These are phyloP conservation scores for Penicillium sp. DNA, from an alignment of 2,329 filamentous ascomycete species.

Conservation along the genomic window DNA sequence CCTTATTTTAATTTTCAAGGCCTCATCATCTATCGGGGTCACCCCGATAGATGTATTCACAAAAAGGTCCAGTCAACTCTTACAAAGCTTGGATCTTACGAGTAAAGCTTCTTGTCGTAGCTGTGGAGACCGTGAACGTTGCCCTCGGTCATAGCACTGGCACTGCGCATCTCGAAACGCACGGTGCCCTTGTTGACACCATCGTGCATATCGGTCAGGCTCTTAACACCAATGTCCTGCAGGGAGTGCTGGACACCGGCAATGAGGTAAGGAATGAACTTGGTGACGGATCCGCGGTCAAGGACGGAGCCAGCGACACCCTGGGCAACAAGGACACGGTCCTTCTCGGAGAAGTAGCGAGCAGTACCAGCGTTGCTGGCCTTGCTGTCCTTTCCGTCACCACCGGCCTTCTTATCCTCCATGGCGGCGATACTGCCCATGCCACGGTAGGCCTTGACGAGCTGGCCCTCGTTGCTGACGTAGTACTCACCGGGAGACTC, in stretches of 20 bases:
- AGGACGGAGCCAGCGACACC: constrained; percentile 76
- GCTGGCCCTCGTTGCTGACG: constrained; percentile 91
- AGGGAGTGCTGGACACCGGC: constrained; percentile 96
- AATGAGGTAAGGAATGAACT: constrained; percentile 93
- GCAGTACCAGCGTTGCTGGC: constrained; percentile 87
- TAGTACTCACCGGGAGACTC: constrained; percentile 97
- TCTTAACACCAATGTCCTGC: constrained; percentile 89
- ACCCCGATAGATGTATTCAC: constrained; percentile 26
- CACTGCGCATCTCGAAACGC: constrained; percentile 90
- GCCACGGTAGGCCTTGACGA: constrained; percentile 98
- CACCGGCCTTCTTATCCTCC: constrained; percentile 96
- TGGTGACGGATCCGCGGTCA: constrained; percentile 72
- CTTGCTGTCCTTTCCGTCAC: constrained; percentile 66
- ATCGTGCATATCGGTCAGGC: constrained; percentile 72
- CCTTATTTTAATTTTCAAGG: constrained; percentile 34
- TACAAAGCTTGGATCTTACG: constrained; percentile 52
- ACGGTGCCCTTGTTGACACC: constrained; percentile 72
- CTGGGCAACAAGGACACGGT: constrained; percentile 91
- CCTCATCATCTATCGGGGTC: constrained; percentile 32
- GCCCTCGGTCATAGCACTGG: constrained; percentile 92
- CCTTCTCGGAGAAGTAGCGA: constrained; percentile 96
- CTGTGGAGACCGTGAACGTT: constrained; percentile 95
- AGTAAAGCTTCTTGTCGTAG: constrained; percentile 99
- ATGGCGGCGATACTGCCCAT: constrained; percentile 99
- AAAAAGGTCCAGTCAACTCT: constrained; percentile 17